Evolutionary conservation across 768 basidiomycete genomes (phyloP).

Genomic region (Sporobolomyces pararoseus): DNA sequence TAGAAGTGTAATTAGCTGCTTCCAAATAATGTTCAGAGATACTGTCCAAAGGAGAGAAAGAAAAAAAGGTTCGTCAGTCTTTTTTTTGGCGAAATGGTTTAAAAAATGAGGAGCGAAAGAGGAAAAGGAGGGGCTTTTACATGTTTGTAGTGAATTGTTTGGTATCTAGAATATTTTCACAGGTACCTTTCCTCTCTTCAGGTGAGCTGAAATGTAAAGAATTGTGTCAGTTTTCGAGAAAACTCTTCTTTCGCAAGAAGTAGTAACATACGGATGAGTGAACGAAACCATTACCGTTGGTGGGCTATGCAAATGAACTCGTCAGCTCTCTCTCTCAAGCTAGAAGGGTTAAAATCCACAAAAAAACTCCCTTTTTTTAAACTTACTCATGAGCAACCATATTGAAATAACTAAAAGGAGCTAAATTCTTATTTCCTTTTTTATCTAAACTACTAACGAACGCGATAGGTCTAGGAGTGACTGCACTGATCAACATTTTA

Average conservation of each 20-base stretch:
- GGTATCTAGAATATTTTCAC: conserved; percentile 62
- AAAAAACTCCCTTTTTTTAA: no score
- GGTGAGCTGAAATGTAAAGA: conserved; percentile 51
- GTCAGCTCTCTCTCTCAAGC: no score
- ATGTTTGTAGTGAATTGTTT: conserved; percentile 70
- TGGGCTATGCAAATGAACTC: conserved; percentile 49
- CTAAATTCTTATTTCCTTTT: conserved; percentile 59
- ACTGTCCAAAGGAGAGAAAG: conserved; percentile 12
- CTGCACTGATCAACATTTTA: conserved; percentile 33
- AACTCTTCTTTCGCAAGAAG: no score
- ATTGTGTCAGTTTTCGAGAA: background rate
- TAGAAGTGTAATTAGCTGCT: conserved; percentile 50
- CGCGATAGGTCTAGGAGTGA: conserved; percentile 65
- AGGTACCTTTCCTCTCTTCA: conserved; percentile 57
- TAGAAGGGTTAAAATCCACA: no score
- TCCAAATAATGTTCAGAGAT: conserved; percentile 62
- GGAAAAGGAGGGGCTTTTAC: background rate
- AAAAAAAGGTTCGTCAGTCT: no score
- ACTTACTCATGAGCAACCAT: conserved; percentile 20
- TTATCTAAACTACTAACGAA: conserved; percentile 62
- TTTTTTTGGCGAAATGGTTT: background rate
- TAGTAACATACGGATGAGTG: conserved; percentile 43
- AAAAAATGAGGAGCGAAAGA: background rate
- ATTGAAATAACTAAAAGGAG: conserved; percentile 60
- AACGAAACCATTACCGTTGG: conserved; percentile 65